Evolutionary conservation across 257 asterid genomes (phyloP).

Genomic region (Capsicum rhomboideum): DNA sequence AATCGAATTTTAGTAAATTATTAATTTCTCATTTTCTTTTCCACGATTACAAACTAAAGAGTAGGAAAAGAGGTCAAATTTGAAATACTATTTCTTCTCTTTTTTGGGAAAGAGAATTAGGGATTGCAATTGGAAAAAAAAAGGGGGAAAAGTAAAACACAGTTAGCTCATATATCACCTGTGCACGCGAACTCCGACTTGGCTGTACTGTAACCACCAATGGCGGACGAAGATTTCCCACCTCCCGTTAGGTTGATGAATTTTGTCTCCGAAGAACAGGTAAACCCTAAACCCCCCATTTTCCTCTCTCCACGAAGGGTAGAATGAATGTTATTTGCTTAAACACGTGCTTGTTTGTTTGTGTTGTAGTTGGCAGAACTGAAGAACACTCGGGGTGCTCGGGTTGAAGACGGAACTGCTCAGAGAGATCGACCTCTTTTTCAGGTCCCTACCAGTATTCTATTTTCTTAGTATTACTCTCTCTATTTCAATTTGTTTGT

Average conservation of each 20-base stretch:
- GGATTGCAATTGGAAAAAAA: background rate
- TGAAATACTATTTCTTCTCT: too few relatives aligned
- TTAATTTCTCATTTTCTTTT: too few relatives aligned
- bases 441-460: slow-evolving; percentile 50
- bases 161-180: background rate
- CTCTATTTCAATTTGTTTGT: too few relatives aligned
- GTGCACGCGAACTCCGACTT: background rate
- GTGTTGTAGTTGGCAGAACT: slow-evolving; percentile 69
- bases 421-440: slow-evolving; percentile 87
- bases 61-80: too few relatives aligned
- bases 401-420: slow-evolving; percentile 96
- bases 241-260: slow-evolving; percentile 70
- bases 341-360: background rate
- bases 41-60: too few relatives aligned
- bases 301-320: background rate
- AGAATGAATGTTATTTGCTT: background rate
- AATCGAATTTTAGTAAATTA: too few relatives aligned
- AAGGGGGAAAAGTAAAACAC: background rate
- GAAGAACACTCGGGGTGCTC: slow-evolving; percentile 66
- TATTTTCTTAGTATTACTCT: too few relatives aligned
- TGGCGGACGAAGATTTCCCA: slow-evolving; percentile 51
- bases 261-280: slow-evolving; percentile 93
- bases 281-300: background rate
- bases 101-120: background rate
- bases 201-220: background rate